phyloP scores from a whole-genome alignment of 1,284 basidiomycete genomes.

The Psilocybe mexicana region DNA sequence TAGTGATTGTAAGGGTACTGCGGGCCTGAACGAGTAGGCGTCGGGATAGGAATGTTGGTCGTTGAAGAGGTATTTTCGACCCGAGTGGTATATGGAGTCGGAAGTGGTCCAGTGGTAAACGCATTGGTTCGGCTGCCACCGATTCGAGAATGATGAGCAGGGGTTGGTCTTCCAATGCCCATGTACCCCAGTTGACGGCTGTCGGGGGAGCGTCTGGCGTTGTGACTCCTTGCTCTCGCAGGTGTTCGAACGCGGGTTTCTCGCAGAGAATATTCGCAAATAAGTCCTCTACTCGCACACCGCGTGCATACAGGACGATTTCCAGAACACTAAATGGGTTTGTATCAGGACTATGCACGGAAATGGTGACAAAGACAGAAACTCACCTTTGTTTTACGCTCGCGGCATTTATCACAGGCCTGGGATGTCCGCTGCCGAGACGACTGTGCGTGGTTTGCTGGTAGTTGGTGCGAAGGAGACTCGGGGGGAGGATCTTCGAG shows the following conservation, averaged over 20 bases:
- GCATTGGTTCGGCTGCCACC: slow-evolving; percentile 18
- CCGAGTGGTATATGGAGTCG: background rate
- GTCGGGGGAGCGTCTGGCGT: background rate
- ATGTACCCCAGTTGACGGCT: slow-evolving; percentile 8
- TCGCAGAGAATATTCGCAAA: slow-evolving; percentile 47
- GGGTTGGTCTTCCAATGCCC: slow-evolving; percentile 15
- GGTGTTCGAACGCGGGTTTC: slow-evolving; percentile 33
- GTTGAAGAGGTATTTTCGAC: background rate
- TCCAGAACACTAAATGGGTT: slow-evolving; percentile 47
- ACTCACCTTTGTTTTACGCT: slow-evolving; percentile 56
- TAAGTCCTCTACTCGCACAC: slow-evolving; percentile 46
- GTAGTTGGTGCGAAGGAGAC: slow-evolving; percentile 1
- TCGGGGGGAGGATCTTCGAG: background rate
- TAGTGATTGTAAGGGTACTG: background rate
- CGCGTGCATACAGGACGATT: slow-evolving; percentile 50
- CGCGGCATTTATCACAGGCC: slow-evolving; percentile 59
- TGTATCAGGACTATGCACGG: slow-evolving; percentile 1
- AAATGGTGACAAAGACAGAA: slow-evolving; percentile 11
- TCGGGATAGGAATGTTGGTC: background rate
- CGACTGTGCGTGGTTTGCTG: slow-evolving; percentile 15
- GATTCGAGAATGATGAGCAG: slow-evolving; percentile 31
- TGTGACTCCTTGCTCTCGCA: slow-evolving; percentile 7
- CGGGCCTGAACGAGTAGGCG: background rate
- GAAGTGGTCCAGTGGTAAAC: slow-evolving; percentile 7
- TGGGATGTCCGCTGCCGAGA: slow-evolving; percentile 50